These are phyloP conservation scores for Cystobasidium sp. DNA, from an alignment of 1,284 basidiomycete genomes.

Conservation along the genomic window DNA sequence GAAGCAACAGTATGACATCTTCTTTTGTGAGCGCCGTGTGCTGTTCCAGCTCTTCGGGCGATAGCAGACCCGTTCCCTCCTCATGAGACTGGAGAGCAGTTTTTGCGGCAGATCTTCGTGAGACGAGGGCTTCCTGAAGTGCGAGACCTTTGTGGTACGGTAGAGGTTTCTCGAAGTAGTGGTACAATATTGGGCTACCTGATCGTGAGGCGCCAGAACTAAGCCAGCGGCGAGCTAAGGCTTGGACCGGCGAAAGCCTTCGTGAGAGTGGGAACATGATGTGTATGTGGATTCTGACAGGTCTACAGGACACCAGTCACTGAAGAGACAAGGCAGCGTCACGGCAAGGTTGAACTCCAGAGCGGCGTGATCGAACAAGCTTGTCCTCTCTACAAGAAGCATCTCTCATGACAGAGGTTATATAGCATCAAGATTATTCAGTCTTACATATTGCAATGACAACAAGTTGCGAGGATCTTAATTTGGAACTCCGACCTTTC, in stretches of 20 bases:
- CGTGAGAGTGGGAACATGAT: too few species aligned
- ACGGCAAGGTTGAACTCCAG: too few species aligned
- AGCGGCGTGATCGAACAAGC: too few species aligned
- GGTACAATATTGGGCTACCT: constrained; percentile 25
- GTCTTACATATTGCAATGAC: too few species aligned
- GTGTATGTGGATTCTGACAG: too few species aligned
- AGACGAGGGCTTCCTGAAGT: constrained; percentile 38
- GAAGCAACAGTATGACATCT: constrained; percentile 62
- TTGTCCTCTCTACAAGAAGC: too few species aligned
- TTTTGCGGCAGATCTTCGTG: constrained; percentile 10
- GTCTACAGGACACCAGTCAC: too few species aligned
- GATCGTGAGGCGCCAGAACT: constrained; percentile 3
- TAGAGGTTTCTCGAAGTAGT: constrained; percentile 37
- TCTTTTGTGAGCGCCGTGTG: constrained; percentile 53
- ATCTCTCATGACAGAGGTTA: too few species aligned
- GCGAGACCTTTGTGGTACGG: constrained; percentile 34
- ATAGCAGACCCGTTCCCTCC: background rate
- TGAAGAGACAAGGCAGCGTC: too few species aligned
- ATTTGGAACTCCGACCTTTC: too few species aligned
- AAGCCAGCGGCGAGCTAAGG: constrained; percentile 8
- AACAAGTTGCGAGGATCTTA: too few species aligned
- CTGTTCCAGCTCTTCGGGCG: background rate
- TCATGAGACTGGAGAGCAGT: constrained; percentile 16
- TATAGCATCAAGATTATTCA: too few species aligned
- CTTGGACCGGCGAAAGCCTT: constrained; percentile 6